Evolutionary conservation across 2,329 filamentous ascomycete species (phyloP).

Genomic region (Catunica adiposa): DNA sequence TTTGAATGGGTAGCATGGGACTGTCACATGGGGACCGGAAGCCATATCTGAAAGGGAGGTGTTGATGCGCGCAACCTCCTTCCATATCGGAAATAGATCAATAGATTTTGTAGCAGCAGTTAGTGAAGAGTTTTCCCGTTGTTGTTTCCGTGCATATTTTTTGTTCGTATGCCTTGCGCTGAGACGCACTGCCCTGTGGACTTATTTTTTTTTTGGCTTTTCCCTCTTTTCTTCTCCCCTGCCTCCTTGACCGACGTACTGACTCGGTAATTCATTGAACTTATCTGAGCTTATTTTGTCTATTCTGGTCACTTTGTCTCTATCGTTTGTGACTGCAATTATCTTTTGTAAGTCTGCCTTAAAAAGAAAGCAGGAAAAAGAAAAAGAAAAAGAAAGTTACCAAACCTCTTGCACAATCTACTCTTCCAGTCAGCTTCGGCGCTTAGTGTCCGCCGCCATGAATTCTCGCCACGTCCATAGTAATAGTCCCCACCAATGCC

Average conservation of each 20-base stretch:
- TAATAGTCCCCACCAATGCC: background rate
- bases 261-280: background rate
- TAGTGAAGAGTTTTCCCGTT: background rate
- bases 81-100: no score
- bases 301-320: background rate
- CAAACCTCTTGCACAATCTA: no score
- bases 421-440: no score
- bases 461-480: no score
- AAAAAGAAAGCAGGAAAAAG: background rate
- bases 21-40: no score
- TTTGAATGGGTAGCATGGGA: no score
- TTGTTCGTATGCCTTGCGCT: background rate
- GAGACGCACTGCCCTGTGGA: background rate
- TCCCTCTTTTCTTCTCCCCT: background rate
- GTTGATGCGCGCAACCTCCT: no score
- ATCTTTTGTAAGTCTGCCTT: background rate
- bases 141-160: background rate
- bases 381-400: background rate
- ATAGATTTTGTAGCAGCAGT: background rate
- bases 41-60: no score
- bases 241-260: background rate
- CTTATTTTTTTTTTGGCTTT: background rate
- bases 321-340: no score
- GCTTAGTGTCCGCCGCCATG: no score
- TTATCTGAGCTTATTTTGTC: conserved; percentile 4